Evolutionary conservation across 2,329 filamentous ascomycete species (phyloP).

Genomic region (Alternaria sp.): DNA sequence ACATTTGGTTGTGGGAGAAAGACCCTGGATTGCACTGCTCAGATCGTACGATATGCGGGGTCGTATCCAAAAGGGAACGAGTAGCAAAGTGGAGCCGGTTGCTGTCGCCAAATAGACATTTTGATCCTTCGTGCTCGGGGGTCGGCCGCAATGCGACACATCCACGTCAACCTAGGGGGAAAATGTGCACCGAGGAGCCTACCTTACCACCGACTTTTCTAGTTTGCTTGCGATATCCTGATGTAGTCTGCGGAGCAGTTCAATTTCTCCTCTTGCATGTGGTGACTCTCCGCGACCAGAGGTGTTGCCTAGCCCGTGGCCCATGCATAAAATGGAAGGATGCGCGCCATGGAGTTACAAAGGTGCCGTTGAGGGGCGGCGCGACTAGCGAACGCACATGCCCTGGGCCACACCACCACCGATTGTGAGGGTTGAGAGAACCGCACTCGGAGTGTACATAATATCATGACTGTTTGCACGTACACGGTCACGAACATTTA

Average conservation of each 20-base stretch:
- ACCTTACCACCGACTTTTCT: not conserved
- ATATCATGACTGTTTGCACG: not conserved
- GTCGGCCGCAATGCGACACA: not conserved
- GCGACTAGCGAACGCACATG: not conserved
- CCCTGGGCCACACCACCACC: not conserved
- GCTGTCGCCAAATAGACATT: not conserved
- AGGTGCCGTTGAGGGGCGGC: not conserved
- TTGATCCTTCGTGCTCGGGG: not conserved
- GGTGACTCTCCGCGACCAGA: not conserved
- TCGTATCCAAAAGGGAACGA: not conserved
- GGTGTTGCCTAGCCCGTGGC: not conserved
- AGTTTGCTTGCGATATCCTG: not conserved
- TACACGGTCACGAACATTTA: not conserved
- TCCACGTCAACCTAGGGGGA: not conserved
- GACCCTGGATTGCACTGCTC: not conserved
- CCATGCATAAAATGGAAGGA: not conserved
- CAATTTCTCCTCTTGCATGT: not conserved
- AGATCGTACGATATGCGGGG: not conserved
- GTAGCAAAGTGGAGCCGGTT: not conserved
- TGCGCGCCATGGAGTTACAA: not conserved
- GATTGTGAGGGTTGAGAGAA: not conserved
- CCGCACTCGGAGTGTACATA: not conserved
- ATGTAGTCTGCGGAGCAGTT: not conserved
- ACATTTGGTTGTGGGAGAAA: not conserved
- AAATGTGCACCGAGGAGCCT: not conserved